Evolutionary conservation across 2,329 filamentous ascomycete species (phyloP), one percentile per base, ranked within the genome.

Genomic region (Metarhizium robertsii): DNA sequence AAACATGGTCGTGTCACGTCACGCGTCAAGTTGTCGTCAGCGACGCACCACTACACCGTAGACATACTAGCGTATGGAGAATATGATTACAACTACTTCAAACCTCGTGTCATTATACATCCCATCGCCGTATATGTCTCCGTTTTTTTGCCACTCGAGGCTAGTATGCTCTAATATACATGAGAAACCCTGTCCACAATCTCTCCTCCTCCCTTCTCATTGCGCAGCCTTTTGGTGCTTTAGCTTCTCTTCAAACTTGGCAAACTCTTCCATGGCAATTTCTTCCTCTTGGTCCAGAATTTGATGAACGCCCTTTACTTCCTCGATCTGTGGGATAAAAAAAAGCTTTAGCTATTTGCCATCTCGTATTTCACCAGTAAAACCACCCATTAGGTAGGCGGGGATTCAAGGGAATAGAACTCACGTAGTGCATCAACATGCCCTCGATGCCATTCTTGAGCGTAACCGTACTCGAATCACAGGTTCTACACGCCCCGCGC

Each of bases 381-480:
- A 34, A 40, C 14, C 14, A 36, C 8, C 13, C 34, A 8, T 36
- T 36, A 13, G 34, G 34, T 8, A 36, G 34, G 3, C 13, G 34
- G 13, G 34, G 14, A 40, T n/a, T 16, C 2, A 42, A 16, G n/a
- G 47, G 50, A 30, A 53, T 36, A 6, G n/a, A 25, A 83, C 87
- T 81, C 71, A 91, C 88, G 71, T 94, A 94, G 71, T 92, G 90
- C 90, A 96, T 96, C 69, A 97, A 72, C 94, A 99, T 97, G 61
- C 89, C 90, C 79, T 99, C 94, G 63, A 99, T 99, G 6, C 94
- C 94, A 69, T 95, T 97, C 79, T 95, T 96, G 62, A 99, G 73
- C 34, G 94, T 99, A 40, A 96, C 92, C 0, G 94, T 97, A 69
- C 92, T 96, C 49, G 90, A 95, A 71, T 97, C 94, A 70, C 94